Evolutionary conservation across 345 rosid species (phyloP).

Genomic region (Adansonia digitata): DNA sequence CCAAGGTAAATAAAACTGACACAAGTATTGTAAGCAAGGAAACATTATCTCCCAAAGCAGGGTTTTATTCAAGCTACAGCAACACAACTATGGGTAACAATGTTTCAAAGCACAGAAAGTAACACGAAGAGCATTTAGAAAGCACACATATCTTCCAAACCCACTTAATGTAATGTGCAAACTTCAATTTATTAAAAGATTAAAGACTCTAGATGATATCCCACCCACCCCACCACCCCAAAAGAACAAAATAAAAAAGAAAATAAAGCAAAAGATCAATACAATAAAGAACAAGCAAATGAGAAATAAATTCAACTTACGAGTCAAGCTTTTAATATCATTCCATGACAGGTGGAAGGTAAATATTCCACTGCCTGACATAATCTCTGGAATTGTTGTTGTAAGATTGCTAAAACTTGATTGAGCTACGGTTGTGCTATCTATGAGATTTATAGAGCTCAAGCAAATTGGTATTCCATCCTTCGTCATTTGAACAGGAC

Average conservation of each 20-base stretch:
- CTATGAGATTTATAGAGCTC: conserved; percentile 52
- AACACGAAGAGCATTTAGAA: background rate
- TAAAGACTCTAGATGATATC: background rate
- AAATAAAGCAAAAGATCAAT: background rate
- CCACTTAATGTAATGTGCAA: background rate
- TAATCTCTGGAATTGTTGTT: conserved; percentile 38
- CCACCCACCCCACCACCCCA: background rate
- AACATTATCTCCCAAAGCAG: background rate
- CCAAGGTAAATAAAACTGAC: background rate
- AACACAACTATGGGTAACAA: background rate
- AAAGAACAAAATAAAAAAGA: background rate
- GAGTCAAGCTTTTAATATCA: conserved; percentile 51
- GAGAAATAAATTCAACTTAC: conserved; percentile 44
- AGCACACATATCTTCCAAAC: background rate
- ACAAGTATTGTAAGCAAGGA: background rate
- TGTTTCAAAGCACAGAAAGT: background rate
- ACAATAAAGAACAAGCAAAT: conserved; percentile 9
- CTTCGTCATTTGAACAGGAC: conserved; percentile 79
- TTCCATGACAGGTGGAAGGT: conserved; percentile 64
- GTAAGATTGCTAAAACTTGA: conserved; percentile 37
- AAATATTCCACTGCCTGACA: conserved; percentile 36
- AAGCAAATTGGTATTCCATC: conserved; percentile 71
- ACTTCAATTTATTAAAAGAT: background rate
- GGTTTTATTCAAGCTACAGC: background rate
- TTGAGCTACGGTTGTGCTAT: conserved; percentile 37